Evolutionary conservation across 2,329 filamentous ascomycete species (phyloP).

Genomic region (Paraphaeosphaeria sporulosa): DNA sequence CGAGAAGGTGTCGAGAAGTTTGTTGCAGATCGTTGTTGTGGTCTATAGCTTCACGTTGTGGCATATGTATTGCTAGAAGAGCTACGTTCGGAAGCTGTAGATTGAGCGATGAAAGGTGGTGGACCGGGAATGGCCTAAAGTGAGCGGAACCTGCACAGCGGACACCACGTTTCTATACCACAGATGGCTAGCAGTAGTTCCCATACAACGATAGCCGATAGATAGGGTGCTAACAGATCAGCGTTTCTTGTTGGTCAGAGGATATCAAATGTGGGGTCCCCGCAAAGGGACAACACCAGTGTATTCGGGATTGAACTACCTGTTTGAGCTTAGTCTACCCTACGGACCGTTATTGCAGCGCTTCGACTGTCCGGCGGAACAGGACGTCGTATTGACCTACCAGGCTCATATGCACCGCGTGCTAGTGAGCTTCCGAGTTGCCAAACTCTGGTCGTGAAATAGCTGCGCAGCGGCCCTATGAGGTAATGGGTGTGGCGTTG

Average conservation of each 20-base stretch:
- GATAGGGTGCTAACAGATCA: neutral
- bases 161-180: neutral
- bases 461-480: slow-evolving; percentile 2
- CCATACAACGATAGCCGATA: slow-evolving; percentile 7
- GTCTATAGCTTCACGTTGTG: neutral
- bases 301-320: slow-evolving; percentile 10
- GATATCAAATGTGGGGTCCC: slow-evolving; percentile 15
- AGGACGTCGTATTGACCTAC: neutral
- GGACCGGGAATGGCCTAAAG: neutral
- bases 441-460: neutral
- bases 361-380: slow-evolving; percentile 5
- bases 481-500: slow-evolving; percentile 4
- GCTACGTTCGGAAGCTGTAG: neutral
- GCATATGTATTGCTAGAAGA: neutral
- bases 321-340: slow-evolving; percentile 9
- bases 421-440: slow-evolving; percentile 11
- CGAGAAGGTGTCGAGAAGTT: neutral
- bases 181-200: neutral
- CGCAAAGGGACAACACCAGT: slow-evolving; percentile 7
- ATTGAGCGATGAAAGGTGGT: neutral
- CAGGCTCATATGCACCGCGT: slow-evolving; percentile 7
- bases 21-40: neutral
- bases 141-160: too few relatives aligned
- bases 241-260: neutral
- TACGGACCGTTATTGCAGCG: slow-evolving; percentile 6